Conservation (phyloP, 2,329 filamentous ascomycete species). For the Pseudogymnoascus sp. region DNA sequence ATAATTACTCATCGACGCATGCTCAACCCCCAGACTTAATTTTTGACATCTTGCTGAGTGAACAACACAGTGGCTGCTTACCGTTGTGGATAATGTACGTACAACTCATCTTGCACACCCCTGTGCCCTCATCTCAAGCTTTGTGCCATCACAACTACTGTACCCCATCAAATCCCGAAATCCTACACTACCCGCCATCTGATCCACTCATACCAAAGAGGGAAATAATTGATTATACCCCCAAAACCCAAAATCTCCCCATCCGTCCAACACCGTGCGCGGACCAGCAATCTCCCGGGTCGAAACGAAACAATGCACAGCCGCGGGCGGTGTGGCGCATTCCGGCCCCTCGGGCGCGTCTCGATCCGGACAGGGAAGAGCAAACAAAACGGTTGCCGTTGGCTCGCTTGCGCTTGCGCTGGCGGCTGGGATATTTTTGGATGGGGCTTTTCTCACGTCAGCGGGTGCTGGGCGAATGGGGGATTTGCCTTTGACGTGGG, state of each 20-base stretch:
- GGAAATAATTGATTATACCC: neutral
- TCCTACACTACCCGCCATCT: neutral
- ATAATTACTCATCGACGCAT: neutral
- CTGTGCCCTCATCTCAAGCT: neutral
- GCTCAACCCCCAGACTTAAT: neutral
- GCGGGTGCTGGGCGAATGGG: neutral
- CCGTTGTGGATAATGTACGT: neutral
- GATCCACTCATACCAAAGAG: neutral
- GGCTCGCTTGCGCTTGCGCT: slow-evolving; percentile 3
- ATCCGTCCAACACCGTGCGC: neutral
- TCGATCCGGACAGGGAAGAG: neutral
- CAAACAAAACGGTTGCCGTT: neutral
- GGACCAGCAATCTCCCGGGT: neutral
- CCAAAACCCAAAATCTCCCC: neutral
- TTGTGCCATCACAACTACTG: neutral
- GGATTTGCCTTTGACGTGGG: neutral
- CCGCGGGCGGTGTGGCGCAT: neutral
- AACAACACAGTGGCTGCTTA: neutral
- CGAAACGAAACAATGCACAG: neutral
- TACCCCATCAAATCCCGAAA: neutral
- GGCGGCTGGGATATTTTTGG: slow-evolving; percentile 1
- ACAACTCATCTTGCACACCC: neutral
- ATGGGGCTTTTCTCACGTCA: neutral
- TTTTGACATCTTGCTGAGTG: neutral
- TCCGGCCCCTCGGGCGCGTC: neutral